phyloP scores from a whole-genome alignment of 2,329 filamentous ascomycete species.

The Fusarium tuaranense region DNA sequence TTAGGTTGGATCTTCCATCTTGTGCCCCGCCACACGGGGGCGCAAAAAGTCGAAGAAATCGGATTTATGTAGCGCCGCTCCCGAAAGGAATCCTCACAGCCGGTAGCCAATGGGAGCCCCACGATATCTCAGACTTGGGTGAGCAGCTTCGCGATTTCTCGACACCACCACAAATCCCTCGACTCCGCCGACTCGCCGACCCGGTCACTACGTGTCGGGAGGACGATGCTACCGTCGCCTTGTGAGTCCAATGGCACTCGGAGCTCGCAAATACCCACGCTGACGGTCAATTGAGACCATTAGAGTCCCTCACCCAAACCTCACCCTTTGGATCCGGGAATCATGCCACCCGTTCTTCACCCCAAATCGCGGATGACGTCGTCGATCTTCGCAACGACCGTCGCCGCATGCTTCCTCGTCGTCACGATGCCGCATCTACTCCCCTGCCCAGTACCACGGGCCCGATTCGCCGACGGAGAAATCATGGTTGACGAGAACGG shows the following conservation, averaged over 20 bases:
- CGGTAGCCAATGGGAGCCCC: constrained; percentile 39
- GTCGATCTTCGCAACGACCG: constrained; percentile 93
- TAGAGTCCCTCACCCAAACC: constrained; percentile 36
- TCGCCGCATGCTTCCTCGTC: constrained; percentile 90
- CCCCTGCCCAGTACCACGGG: constrained; percentile 87
- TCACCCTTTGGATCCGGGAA: constrained; percentile 39
- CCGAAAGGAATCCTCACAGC: constrained; percentile 15
- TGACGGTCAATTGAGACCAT: constrained; percentile 45
- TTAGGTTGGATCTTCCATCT: neutral
- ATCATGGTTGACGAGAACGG: constrained; percentile 59
- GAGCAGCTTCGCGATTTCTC: constrained; percentile 39
- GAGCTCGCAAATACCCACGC: constrained; percentile 12
- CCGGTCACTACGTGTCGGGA: constrained; percentile 34
- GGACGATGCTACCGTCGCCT: constrained; percentile 41
- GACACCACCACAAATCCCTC: constrained; percentile 44
- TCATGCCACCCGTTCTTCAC: constrained; percentile 90
- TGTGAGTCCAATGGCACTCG: constrained; percentile 44
- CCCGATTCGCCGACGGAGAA: constrained; percentile 78
- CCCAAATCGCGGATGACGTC: constrained; percentile 93
- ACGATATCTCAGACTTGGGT: constrained; percentile 35
- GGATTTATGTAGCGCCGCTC: constrained; percentile 31
- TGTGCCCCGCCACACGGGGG: neutral
- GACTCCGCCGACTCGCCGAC: constrained; percentile 39
- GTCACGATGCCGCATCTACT: constrained; percentile 91
- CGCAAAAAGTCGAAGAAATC: neutral